Conservation (phyloP, 23 red algal species). For the Pyropia haitanensis region DNA sequence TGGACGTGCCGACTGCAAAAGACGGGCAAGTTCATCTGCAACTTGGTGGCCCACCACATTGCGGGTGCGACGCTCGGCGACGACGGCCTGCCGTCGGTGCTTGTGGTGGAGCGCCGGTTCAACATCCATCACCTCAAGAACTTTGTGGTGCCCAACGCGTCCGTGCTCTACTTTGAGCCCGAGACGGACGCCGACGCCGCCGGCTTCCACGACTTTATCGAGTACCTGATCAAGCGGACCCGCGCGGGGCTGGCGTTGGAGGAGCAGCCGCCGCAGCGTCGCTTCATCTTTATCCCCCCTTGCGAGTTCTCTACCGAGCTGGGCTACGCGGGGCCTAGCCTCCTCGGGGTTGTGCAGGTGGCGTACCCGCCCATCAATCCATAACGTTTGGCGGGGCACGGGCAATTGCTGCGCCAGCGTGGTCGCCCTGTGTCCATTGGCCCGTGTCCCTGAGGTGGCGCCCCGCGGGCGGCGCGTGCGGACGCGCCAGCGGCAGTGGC, state of each 20-base stretch:
- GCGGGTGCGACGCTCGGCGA: conserved; percentile 44
- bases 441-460: no score
- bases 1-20: conserved; percentile 94
- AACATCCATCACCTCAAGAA: conserved; percentile 83
- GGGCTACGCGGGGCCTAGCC: conserved; percentile 61
- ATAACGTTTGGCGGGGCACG: neutral
- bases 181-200: conserved; percentile 56
- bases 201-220: conserved; percentile 95
- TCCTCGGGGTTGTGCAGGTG: conserved; percentile 90
- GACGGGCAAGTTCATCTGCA: conserved; percentile 97
- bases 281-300: conserved; percentile 99
- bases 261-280: conserved; percentile 42
- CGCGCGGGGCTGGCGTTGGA: conserved; percentile 91
- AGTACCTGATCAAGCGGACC: conserved; percentile 83
- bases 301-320: conserved; percentile 74
- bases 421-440: no score
- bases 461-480: no score
- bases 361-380: conserved; percentile 55
- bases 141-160: conserved; percentile 93
- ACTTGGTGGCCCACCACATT: conserved; percentile 90
- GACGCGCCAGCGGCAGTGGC: no score
- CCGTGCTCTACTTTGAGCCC: conserved; percentile 96
- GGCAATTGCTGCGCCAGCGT: no score
- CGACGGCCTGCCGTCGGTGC: conserved; percentile 42
- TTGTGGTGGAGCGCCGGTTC: conserved; percentile 97